Evolutionary conservation across 768 basidiomycete species (phyloP).

Genomic region (Clitopilus passeckerianus): DNA sequence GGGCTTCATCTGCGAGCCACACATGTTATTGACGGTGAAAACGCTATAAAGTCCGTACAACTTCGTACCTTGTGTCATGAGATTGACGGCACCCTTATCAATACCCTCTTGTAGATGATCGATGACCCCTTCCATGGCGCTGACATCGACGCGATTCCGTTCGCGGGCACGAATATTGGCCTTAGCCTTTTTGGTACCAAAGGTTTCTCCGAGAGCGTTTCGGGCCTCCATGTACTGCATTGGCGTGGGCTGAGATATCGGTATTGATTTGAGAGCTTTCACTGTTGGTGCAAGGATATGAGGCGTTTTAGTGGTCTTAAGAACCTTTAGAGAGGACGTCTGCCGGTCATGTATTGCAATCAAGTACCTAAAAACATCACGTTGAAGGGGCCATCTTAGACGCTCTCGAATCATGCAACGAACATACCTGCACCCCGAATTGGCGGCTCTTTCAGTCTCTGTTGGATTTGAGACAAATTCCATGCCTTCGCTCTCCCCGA

Average conservation of each 20-base stretch:
- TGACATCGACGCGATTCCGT: constrained; percentile 85
- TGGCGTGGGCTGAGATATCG: constrained; percentile 42
- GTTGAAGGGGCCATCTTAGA: too few relatives aligned
- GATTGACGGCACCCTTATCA: constrained; percentile 59
- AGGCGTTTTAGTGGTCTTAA: constrained; percentile 62
- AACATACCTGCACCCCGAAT: constrained; percentile 68
- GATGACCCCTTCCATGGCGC: constrained; percentile 82
- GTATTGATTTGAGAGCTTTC: constrained; percentile 74
- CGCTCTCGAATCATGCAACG: too few relatives aligned
- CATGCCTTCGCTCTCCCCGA: constrained; percentile 79
- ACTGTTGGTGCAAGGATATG: constrained; percentile 70
- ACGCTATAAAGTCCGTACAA: neutral
- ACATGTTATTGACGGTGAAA: constrained; percentile 1
- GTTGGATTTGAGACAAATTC: constrained; percentile 73
- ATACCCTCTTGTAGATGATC: constrained; percentile 82
- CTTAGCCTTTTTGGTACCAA: constrained; percentile 94
- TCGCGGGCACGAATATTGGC: constrained; percentile 79
- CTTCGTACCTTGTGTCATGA: constrained; percentile 64
- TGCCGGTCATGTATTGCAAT: constrained; percentile 78
- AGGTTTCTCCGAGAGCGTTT: constrained; percentile 83
- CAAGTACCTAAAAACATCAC: constrained; percentile 54
- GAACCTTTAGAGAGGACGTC: constrained; percentile 65
- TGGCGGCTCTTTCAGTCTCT: constrained; percentile 41
- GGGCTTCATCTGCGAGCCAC: constrained; percentile 53
- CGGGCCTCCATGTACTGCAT: constrained; percentile 58